These are phyloP conservation scores for Arabidopsis hybrid DNA, from an alignment of 441 rosid genomes.

Conservation along the genomic window DNA sequence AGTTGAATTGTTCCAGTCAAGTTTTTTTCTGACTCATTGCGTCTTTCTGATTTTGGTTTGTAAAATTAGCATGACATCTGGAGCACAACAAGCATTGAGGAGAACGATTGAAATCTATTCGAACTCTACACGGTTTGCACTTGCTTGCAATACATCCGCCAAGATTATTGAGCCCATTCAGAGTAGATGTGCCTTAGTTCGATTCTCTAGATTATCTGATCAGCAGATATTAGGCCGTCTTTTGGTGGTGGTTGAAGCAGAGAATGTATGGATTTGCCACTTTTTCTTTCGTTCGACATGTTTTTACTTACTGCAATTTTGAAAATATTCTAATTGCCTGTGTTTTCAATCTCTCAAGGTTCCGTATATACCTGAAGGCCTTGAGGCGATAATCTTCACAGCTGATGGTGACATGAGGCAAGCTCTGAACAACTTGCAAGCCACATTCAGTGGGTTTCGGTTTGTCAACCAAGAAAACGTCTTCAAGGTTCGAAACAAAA, in stretches of 20 bases:
- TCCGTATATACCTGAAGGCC: conserved; percentile 93
- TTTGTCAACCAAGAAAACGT: conserved; percentile 94
- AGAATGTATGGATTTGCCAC: conserved; percentile 58
- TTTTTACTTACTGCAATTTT: background rate
- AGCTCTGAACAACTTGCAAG: conserved; percentile 96
- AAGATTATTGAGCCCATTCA: conserved; percentile 97
- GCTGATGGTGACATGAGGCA: conserved; percentile 99
- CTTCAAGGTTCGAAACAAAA: conserved; percentile 70
- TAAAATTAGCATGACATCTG: conserved; percentile 86
- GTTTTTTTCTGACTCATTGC: background rate
- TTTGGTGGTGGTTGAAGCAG: conserved; percentile 83
- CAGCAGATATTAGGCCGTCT: conserved; percentile 92
- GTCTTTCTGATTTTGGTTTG: conserved; percentile 16
- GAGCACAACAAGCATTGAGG: conserved; percentile 97
- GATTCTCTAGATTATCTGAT: conserved; percentile 92
- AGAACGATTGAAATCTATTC: conserved; percentile 96
- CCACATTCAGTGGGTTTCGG: conserved; percentile 89
- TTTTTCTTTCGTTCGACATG: background rate
- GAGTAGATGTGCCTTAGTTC: conserved; percentile 96
- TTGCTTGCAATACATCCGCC: conserved; percentile 86
- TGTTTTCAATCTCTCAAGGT: conserved; percentile 60
- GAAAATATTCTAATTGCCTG: conserved; percentile 25
- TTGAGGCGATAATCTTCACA: conserved; percentile 95
- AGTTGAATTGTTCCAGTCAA: background rate
- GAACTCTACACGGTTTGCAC: conserved; percentile 91